These are phyloP conservation scores for Xylogone sp. DNA, from an alignment of 2,329 filamentous ascomycete species.

Conservation along the genomic window DNA sequence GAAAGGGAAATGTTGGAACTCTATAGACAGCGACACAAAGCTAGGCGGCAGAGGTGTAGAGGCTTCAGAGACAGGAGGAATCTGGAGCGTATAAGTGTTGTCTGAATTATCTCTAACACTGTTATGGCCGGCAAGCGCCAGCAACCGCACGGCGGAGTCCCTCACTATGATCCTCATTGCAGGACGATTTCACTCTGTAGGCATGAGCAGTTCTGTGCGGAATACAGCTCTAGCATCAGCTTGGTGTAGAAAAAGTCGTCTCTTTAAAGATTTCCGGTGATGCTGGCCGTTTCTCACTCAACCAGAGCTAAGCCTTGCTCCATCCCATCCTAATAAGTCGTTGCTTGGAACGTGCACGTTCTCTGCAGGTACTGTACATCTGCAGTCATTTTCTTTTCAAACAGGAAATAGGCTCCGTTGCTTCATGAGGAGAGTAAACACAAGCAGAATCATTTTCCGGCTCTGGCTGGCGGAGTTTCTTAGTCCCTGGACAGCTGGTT, in stretches of 20 bases:
- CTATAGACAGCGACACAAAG: neutral
- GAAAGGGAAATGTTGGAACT: neutral
- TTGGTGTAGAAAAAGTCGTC: neutral
- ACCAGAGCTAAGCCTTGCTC: neutral
- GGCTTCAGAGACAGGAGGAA: neutral
- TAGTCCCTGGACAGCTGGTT: neutral
- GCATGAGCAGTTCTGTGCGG: neutral
- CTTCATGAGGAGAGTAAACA: neutral
- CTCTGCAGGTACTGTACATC: neutral
- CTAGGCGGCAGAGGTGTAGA: neutral
- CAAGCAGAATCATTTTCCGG: neutral
- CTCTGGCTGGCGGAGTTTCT: neutral
- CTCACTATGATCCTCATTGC: neutral
- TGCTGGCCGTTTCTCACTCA: neutral
- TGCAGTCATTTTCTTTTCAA: neutral
- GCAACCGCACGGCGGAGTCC: neutral
- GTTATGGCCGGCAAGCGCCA: neutral
- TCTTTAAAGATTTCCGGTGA: neutral
- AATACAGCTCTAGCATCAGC: neutral
- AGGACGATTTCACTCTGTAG: neutral
- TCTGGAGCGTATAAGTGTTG: neutral
- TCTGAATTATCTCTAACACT: neutral
- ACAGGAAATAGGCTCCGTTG: neutral
- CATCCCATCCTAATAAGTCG: neutral
- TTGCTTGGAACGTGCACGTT: neutral